A percentile compares a stretch with the other conserved stretches of the same genome.
Conservation (phyloP, 495 filamentous ascomycete genomes). For the Penicillium longicatenatum region DNA sequence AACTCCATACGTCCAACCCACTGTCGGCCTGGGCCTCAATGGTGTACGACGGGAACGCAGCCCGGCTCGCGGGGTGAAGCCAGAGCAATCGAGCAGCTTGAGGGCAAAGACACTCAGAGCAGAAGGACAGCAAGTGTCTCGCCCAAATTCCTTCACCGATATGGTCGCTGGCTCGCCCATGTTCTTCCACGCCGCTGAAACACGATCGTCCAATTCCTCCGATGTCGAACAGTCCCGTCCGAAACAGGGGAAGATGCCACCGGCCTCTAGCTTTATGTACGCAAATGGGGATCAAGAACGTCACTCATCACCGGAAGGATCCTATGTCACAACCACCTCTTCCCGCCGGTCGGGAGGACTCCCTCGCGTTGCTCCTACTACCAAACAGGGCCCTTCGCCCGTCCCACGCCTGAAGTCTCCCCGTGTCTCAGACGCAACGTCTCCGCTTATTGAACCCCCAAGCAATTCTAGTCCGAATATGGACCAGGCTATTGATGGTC, state of each 20-base stretch:
- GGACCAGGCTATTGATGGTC: constrained; percentile 17
- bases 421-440: constrained; percentile 30
- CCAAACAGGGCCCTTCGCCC: constrained; percentile 34
- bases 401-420: constrained; percentile 48
- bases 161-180: constrained; percentile 48
- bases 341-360: constrained; percentile 42
- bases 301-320: constrained; percentile 25
- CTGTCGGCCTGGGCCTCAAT: constrained; percentile 28
- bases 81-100: constrained; percentile 33
- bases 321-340: constrained; percentile 13
- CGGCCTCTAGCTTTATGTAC: constrained; percentile 58
- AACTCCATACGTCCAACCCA: constrained; percentile 34
- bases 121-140: constrained; percentile 31
- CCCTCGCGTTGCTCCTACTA: constrained; percentile 32
- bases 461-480: constrained; percentile 4
- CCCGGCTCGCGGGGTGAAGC: constrained; percentile 38
- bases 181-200: constrained; percentile 69
- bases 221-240: constrained; percentile 13
- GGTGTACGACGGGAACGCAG: constrained; percentile 41
- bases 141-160: constrained; percentile 38
- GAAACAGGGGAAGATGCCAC: constrained; percentile 29
- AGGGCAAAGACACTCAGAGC: constrained; percentile 40
- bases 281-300: constrained; percentile 53
- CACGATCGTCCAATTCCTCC: constrained; percentile 14
- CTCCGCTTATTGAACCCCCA: constrained; percentile 29